Percentiles rank a stretch among this genome's conserved stretches.
These are phyloP conservation scores for Talaromyces sp. DNA, from an alignment of 2,329 filamentous ascomycete species.

Conservation along the genomic window DNA sequence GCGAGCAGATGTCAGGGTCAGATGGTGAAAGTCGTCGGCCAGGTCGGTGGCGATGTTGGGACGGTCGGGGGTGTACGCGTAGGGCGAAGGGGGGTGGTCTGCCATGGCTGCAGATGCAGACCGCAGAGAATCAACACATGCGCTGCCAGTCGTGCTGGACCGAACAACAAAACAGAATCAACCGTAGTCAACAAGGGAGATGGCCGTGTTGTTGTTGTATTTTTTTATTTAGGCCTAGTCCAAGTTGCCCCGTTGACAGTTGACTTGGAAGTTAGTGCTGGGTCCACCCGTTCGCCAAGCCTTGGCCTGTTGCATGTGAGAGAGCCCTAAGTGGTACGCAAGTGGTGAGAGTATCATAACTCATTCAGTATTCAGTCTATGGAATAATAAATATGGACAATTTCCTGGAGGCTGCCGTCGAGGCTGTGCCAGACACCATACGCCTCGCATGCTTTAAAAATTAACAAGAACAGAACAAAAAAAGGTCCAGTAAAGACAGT, in stretches of 20 bases:
- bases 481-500: neutral
- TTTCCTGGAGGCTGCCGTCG: neutral
- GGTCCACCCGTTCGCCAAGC: neutral
- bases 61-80: slow-evolving; percentile 10
- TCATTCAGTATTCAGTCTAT: neutral
- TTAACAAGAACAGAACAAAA: neutral
- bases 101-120: slow-evolving; percentile 11
- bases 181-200: neutral
- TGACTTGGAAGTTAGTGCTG: neutral
- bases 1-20: slow-evolving; percentile 21
- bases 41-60: slow-evolving; percentile 14
- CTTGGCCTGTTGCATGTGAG: neutral
- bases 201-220: neutral
- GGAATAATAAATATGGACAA: neutral
- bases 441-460: slow-evolving; percentile 4
- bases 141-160: no score
- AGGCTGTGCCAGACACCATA: slow-evolving; percentile 4
- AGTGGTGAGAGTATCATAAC: neutral
- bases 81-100: slow-evolving; percentile 9
- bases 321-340: neutral
- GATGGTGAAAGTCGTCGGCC: slow-evolving; percentile 23
- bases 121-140: neutral
- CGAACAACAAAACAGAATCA: neutral
- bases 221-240: neutral
- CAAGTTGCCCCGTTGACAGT: neutral